Evolutionary conservation across 805 yeast species (phyloP).

Genomic region (Candida boleticola): DNA sequence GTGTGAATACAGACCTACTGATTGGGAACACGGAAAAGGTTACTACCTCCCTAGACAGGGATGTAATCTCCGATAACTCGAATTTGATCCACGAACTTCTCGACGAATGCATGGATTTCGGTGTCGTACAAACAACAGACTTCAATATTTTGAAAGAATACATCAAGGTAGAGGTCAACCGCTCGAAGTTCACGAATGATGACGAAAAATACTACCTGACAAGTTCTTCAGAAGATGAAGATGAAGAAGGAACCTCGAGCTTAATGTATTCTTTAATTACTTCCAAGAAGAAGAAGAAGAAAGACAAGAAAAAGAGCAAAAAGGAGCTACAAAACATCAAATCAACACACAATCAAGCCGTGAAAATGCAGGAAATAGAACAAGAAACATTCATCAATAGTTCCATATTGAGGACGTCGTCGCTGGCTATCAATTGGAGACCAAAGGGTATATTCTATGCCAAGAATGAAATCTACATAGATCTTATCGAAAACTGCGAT

Average conservation of each 20-base stretch:
- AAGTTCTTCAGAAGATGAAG: conserved; percentile 10
- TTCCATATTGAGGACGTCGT: conserved; percentile 72
- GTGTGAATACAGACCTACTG: background rate
- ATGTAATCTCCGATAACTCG: conserved; percentile 67
- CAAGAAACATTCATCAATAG: conserved; percentile 47
- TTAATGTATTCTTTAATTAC: background rate
- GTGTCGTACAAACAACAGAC: conserved; percentile 83
- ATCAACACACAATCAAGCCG: conserved; percentile 40
- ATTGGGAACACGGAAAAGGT: background rate
- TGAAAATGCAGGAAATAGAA: conserved; percentile 28
- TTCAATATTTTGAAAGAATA: conserved; percentile 75
- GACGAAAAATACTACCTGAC: conserved; percentile 4
- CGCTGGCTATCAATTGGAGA: conserved; percentile 52
- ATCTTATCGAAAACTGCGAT: conserved; percentile 37
- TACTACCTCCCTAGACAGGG: conserved; percentile 46
- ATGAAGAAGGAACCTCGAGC: conserved; percentile 3
- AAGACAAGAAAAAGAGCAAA: conserved; percentile 10
- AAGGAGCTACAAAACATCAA: conserved; percentile 18
- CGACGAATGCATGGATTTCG: conserved; percentile 89
- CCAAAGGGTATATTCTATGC: conserved; percentile 45
- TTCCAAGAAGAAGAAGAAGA: conserved; percentile 7
- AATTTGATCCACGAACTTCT: conserved; percentile 75
- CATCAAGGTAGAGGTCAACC: conserved; percentile 53
- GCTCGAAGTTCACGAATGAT: conserved; percentile 14
- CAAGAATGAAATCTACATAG: conserved; percentile 43